Base-by-base conservation (phyloP, 192 early-diverging fungal species). In the Nowakowskiella sp. region DNA sequence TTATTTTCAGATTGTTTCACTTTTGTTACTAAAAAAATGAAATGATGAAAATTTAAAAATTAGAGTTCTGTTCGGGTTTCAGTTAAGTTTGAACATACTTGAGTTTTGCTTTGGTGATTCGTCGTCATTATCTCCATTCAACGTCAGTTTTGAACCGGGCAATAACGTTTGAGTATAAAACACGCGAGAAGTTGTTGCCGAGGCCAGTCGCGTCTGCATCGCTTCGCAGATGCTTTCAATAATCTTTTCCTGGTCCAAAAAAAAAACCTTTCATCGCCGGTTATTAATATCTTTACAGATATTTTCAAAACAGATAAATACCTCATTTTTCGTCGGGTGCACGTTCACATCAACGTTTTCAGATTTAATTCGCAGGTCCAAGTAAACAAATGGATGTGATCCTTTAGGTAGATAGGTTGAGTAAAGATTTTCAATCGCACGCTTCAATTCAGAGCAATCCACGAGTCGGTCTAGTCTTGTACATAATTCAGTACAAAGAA, bases 281-380 rank as follows among this genome's bases (percentile, higher is more conserved):
- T n/a, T n/a, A n/a, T n/a, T n/a, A n/a, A n/a, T n/a, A n/a, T n/a
- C n/a, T n/a, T n/a, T n/a, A n/a, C n/a, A n/a, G n/a, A n/a, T n/a
- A n/a, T n/a, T n/a, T n/a, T n/a, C 2, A 0, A 0, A 22, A 21
- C 47, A 23, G n/a, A 27, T 47, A 29, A 10, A 16, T 47, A 82
- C 84, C 72, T 93, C 86, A 5, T 84, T 77, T 54, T 99, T 99
- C 27, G 96, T 95, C 0, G 96, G 94, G 66, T 97, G 96, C 0
- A 99, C 91, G 63, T 99, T 99, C 1, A 99, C 96, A 61, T 99
- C 96, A 1, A 99, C 85, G 53, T 88, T 90, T 42, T 81, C 65
- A 0, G 93, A 88, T 29, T 85, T 84, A 49, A 99, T 87, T 16
- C 80, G 77, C n/a, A 99, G 65, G 43, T 82, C 81, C 30, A 99